Conservation (phyloP, 164 flowering plant genomes). For the Nelumbo lutea region DNA sequence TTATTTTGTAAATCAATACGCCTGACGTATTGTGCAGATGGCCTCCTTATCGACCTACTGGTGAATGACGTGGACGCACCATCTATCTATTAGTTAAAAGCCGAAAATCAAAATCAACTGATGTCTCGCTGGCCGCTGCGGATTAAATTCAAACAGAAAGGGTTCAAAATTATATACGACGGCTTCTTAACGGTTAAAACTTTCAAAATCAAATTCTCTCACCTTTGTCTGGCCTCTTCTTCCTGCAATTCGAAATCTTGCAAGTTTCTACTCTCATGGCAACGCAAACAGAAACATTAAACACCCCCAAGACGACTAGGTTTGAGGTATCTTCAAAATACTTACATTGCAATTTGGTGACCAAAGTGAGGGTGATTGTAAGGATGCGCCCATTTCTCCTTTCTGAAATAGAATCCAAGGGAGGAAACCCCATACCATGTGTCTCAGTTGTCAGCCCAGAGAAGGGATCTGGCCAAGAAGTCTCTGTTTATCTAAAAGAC, state of each 20-base stretch:
- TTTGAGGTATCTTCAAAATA: constrained; percentile 17
- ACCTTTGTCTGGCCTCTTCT: background rate
- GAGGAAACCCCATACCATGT: constrained; percentile 35
- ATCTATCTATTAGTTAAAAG: too few relatives aligned
- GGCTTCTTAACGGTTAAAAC: background rate
- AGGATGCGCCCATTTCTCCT: constrained; percentile 82
- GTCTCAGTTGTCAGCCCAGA: constrained; percentile 39
- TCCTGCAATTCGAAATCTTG: background rate
- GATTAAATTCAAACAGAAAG: too few relatives aligned
- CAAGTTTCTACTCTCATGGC: constrained; percentile 11
- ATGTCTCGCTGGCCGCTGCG: too few relatives aligned
- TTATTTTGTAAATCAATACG: too few relatives aligned
- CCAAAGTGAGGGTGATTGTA: constrained; percentile 69
- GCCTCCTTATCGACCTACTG: too few relatives aligned
- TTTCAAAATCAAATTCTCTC: background rate
- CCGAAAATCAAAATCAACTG: too few relatives aligned
- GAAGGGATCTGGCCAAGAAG: constrained; percentile 33
- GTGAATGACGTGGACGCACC: too few relatives aligned
- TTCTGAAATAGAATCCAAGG: constrained; percentile 32
- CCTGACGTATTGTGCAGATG: too few relatives aligned
- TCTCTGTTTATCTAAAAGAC: constrained; percentile 68
- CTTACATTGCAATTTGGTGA: constrained; percentile 17
- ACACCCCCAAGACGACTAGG: constrained; percentile 10
- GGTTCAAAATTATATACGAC: background rate
- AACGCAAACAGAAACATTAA: constrained; percentile 5